A percentile compares a stretch with the other conserved stretches of the same genome.
Conservation (phyloP, 495 filamentous ascomycete species). For the Recurvomyces mirabilis region DNA sequence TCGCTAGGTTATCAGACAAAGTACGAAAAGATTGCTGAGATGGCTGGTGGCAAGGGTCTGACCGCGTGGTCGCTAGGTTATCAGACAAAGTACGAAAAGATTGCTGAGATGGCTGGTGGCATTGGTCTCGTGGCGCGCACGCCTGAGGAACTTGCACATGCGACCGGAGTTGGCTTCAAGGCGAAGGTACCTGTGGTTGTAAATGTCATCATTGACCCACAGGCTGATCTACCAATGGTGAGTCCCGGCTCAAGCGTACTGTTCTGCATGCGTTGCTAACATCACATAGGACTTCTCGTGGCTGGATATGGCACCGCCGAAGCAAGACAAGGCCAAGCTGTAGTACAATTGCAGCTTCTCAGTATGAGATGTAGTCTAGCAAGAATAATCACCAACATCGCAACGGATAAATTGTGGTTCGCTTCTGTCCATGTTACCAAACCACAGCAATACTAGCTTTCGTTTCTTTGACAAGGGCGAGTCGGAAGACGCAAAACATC, state of each 20-base stretch:
- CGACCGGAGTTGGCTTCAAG: constrained; percentile 44
- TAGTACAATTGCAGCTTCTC: no score
- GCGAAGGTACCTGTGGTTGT: constrained; percentile 41
- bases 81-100: constrained; percentile 47
- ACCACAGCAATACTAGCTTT: no score
- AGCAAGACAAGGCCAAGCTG: constrained; percentile 7
- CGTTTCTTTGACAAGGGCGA: no score
- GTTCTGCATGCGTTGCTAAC: constrained; percentile 1
- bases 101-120: constrained; percentile 48
- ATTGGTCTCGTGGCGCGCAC: constrained; percentile 43
- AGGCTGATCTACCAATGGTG: constrained; percentile 17
- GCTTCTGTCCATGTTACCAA: no score
- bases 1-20: constrained; percentile 47
- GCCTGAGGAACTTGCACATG: constrained; percentile 41
- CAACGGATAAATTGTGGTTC: no score
- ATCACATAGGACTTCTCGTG: constrained; percentile 16
- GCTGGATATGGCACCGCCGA: constrained; percentile 14
- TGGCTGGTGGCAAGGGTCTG: constrained; percentile 39
- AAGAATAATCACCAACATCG: no score
- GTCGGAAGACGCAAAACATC: no score
- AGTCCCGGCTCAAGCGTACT: neutral
- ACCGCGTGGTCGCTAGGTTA: constrained; percentile 47
- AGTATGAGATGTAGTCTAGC: no score
- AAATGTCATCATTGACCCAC: constrained; percentile 47
- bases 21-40: constrained; percentile 49